Evolutionary conservation across 78 protist genomes (phyloP).

Genomic region (Guillardia theta): DNA sequence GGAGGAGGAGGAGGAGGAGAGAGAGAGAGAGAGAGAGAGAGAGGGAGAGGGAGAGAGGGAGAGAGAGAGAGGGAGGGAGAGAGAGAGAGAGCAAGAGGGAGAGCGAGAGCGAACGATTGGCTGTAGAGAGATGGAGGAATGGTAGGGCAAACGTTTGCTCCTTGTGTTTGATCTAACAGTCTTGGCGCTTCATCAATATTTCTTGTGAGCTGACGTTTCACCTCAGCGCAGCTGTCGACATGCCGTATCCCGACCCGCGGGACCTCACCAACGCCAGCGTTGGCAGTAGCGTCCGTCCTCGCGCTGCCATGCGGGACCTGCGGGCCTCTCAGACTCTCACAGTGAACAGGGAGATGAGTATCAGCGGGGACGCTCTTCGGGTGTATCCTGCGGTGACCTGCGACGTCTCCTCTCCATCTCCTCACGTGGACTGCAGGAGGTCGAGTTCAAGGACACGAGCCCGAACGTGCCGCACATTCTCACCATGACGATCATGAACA

Average conservation of each 20-base stretch:
- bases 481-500: not conserved
- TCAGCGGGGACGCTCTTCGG: not conserved
- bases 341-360: not conserved
- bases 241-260: not conserved
- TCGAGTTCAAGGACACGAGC: not conserved
- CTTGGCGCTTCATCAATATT: no score
- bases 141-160: not conserved
- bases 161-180: no score
- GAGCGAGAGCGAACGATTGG: not conserved
- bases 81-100: constrained; percentile 34
- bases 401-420: not conserved
- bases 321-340: not conserved
- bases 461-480: not conserved
- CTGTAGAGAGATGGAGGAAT: not conserved
- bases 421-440: not conserved
- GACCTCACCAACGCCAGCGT: not conserved
- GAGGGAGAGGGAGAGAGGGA: constrained; percentile 4
- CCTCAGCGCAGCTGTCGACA: no score
- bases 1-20: not conserved
- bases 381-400: not conserved
- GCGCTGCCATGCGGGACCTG: not conserved
- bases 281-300: not conserved
- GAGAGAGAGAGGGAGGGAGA: constrained; percentile 39
- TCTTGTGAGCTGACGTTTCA: no score
- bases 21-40: constrained; percentile 11